Base-by-base conservation (phyloP, 345 rosid species). In the Arabidopsis suecica region DNA sequence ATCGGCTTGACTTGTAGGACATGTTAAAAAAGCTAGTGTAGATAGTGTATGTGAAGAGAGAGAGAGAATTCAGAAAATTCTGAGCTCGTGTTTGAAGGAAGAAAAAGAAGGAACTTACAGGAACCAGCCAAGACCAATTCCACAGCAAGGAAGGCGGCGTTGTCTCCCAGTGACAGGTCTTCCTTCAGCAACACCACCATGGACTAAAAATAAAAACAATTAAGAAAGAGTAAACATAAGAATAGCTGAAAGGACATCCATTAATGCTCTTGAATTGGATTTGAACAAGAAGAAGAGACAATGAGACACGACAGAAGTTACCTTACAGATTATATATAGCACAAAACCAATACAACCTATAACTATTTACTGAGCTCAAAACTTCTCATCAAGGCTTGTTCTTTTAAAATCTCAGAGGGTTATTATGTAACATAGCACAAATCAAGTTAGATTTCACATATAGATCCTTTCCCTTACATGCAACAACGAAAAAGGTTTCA, bases 121-220 rank as follows among this genome's bases (percentile, higher is more conserved):
- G 83, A 78, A 86, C 97, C 98, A 94, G 60, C 96, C 98, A 53
- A 84, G 7, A 73, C 98, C 97, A 61, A 84, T 73, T 53, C 98
- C 98, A 67, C 96, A 94, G 81, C 96, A 91, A 64, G 93, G 97
- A 64, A 90, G 91, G 25, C 89, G 93, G 23, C 75, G 86, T 44
- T 84, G 86, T 82, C 89, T 87, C 84, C 57, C 90, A 57, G 84
- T 84, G 9, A 85, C 92, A 55, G 97, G 90, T 79, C 87, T 86
- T 81, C 97, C 97, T 83, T 90, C 97, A 79, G 89, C 95, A 64
- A 90, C 83, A 61, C 90, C 84, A 59, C 89, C 95, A 80, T 88
- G 80, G 33, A 96, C 97, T 91, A 78, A 58, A 69, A 65, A 65
- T 22, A 50, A 7, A 20, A 68, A 38, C 42, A 72, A 60, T 3